A percentile compares a stretch with the other conserved stretches of the same genome.
These are phyloP conservation scores for Celoporthe dispersa DNA, from an alignment of 2,329 filamentous ascomycete genomes.

Conservation along the genomic window DNA sequence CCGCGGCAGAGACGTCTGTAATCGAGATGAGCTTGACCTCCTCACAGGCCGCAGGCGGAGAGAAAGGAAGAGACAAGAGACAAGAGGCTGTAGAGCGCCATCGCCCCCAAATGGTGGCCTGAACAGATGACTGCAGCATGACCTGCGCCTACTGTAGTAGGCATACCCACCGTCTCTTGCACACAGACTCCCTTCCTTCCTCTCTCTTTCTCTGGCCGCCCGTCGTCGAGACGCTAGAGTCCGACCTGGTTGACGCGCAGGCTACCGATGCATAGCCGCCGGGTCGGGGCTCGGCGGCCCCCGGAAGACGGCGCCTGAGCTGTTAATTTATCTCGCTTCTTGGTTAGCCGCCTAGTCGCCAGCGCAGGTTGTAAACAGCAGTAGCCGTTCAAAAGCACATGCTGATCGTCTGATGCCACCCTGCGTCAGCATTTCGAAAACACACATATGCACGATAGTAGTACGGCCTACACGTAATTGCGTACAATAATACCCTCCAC, in stretches of 20 bases:
- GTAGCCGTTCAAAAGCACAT: not conserved
- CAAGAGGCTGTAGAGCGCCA: not conserved
- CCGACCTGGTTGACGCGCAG: not conserved
- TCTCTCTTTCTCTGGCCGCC: not conserved
- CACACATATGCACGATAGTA: not conserved
- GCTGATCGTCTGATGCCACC: too few species aligned
- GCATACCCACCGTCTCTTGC: not conserved
- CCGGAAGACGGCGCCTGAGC: not conserved
- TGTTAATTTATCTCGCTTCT: not conserved
- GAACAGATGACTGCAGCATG: not conserved
- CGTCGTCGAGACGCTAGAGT: not conserved
- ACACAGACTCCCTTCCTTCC: not conserved
- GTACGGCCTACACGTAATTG: not conserved
- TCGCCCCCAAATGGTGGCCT: not conserved
- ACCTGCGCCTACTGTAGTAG: not conserved
- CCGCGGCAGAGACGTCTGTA: not conserved
- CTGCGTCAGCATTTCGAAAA: too few species aligned
- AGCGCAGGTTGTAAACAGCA: not conserved
- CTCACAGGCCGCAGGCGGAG: not conserved
- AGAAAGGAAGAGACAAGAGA: not conserved
- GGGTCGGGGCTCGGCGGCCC: not conserved
- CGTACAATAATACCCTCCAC: not conserved
- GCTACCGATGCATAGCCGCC: not conserved
- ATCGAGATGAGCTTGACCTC: not conserved
- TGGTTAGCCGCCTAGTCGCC: too few species aligned